A percentile compares a stretch with the other conserved stretches of the same genome.
Conservation (phyloP, 768 basidiomycete genomes). For the Chiua virens region DNA sequence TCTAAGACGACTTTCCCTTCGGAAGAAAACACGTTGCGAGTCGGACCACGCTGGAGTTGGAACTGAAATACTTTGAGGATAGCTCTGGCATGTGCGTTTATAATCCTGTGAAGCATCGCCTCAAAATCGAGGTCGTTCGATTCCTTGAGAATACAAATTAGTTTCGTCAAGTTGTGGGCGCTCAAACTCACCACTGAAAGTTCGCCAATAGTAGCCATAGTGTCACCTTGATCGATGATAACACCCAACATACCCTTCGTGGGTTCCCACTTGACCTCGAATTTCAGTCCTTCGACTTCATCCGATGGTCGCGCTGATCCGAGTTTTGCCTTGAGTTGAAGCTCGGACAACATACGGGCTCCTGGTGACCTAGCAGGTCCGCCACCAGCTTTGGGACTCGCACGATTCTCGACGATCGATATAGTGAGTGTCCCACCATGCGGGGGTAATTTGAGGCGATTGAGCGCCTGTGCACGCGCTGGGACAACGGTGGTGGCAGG, state of each 20-base stretch:
- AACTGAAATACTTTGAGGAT: constrained; percentile 58
- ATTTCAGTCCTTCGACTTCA: constrained; percentile 65
- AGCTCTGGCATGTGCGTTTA: constrained; percentile 62
- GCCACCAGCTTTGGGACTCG: constrained; percentile 35
- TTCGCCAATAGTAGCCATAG: constrained; percentile 39
- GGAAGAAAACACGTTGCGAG: constrained; percentile 57
- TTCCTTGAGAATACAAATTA: constrained; percentile 40
- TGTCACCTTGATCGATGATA: constrained; percentile 48
- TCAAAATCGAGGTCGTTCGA: constrained; percentile 75
- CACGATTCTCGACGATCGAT: constrained; percentile 59
- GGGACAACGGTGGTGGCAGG: constrained; percentile 32
- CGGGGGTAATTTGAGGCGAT: constrained; percentile 47
- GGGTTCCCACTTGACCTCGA: constrained; percentile 80
- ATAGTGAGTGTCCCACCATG: constrained; percentile 75
- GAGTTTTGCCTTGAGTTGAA: constrained; percentile 66
- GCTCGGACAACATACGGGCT: constrained; percentile 54
- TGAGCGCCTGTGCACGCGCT: constrained; percentile 29
- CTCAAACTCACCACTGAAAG: constrained; percentile 56
- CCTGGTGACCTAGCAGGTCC: constrained; percentile 55
- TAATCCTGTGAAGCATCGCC: constrained; percentile 58
- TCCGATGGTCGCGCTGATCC: constrained; percentile 61
- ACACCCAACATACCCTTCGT: constrained; percentile 66
- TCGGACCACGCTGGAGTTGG: constrained; percentile 52
- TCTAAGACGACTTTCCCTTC: constrained; percentile 59
- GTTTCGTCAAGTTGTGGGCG: background rate